These are phyloP conservation scores for Barnettozyma sucrosica DNA, from an alignment of 805 yeast genomes.

Conservation along the genomic window DNA sequence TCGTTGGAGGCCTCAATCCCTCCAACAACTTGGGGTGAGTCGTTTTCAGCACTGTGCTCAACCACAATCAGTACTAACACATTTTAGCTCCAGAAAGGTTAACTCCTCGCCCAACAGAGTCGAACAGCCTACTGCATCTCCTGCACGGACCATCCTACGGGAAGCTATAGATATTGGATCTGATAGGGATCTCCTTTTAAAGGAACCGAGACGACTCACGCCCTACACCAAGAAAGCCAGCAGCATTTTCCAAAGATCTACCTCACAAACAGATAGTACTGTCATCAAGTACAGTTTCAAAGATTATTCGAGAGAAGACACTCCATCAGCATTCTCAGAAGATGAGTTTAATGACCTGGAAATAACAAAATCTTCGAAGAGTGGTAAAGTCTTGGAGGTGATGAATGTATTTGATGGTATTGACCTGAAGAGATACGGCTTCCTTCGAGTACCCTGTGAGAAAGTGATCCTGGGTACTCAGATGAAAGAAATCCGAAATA, in stretches of 20 bases:
- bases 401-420: background rate
- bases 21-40: background rate
- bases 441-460: background rate
- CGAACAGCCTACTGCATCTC: background rate
- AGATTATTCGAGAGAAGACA: background rate
- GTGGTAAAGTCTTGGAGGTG: background rate
- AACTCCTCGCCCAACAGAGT: too few relatives aligned
- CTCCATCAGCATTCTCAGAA: slow-evolving; percentile 9
- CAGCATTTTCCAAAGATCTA: background rate
- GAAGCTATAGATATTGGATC: background rate
- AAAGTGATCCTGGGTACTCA: background rate
- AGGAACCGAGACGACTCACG: background rate
- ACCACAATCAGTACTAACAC: background rate
- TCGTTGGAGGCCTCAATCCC: background rate
- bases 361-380: background rate
- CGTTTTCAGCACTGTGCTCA: background rate
- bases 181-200: background rate
- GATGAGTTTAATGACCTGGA: slow-evolving; percentile 10
- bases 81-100: background rate
- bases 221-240: background rate
- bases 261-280: background rate
- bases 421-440: background rate
- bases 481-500: background rate
- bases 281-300: slow-evolving; percentile 1
- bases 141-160: background rate